Base-by-base conservation (phyloP, 352 stramenopile species). In the Phytophthora sp. region DNA sequence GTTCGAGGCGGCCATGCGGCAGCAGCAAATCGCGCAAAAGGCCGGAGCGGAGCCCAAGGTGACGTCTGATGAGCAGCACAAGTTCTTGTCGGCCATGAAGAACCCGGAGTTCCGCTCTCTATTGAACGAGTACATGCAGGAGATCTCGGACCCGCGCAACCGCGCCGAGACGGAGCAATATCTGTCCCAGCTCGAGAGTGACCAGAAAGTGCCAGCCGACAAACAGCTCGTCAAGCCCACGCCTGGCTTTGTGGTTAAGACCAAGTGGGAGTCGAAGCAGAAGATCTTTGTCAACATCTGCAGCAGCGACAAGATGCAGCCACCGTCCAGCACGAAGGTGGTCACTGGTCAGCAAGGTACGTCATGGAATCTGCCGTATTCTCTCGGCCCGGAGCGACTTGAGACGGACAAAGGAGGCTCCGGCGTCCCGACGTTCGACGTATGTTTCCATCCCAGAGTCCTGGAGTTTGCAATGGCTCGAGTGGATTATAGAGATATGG, bases 271-370 rank as follows among this genome's bases (percentile, higher is more conserved):
- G 0, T 23, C 26, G 0, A 24, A 21, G 0, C 70, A 79, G 7
- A 98, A 98, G 69, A 36, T 98, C n/a, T 98, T 98, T 70, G 70
- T 98, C 47, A 98, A 98, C 69, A 76, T 98, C 4, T 97, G 96
- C 45, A 86, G 83, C 45, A 93, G 81, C 21, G 85, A 93, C 24
- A 87, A 95, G 71, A 68, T 98, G 13, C 77, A 88, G 45, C 69
- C 87, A 35, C 90, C 93, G 36, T 91, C 72, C 0, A 95, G 74
- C 42, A 89, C 71, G 16, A 71, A 58, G 2, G 74, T 84, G 9
- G 11, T 16, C 0, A 41, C 26, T 16, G 65, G 65, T 9, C 63
- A 79, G 15, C 42, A 50, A 4, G 84, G 84, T 1, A 80, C 73
- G 38, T 92, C 79, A 13, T 99, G 94, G 94, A 82, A 89, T 18